These are phyloP conservation scores for Lasiodiplodia theobromae DNA, from an alignment of 2,329 filamentous ascomycete species.

Conservation along the genomic window DNA sequence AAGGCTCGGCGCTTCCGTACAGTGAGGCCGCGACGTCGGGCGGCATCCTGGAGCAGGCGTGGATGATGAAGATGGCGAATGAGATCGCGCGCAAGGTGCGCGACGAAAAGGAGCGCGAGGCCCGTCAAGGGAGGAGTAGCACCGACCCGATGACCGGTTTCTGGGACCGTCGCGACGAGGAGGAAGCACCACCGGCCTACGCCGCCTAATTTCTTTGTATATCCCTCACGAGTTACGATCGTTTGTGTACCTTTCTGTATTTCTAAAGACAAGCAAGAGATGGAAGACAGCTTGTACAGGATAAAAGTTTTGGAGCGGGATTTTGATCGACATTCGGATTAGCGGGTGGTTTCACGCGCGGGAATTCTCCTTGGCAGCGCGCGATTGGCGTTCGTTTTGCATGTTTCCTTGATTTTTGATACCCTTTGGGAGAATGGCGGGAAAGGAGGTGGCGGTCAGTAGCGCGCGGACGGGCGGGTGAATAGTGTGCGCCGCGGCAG, in stretches of 20 bases:
- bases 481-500: not conserved
- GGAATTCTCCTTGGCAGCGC: constrained; percentile 7
- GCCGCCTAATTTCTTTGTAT: constrained; percentile 36
- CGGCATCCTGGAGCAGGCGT: constrained; percentile 77
- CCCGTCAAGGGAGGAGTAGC: constrained; percentile 15
- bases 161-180: constrained; percentile 38
- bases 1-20: constrained; percentile 30
- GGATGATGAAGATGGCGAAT: constrained; percentile 91
- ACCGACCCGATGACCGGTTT: constrained; percentile 31
- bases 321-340: constrained; percentile 20
- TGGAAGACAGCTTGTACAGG: not conserved
- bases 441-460: constrained; percentile 24
- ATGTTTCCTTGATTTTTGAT: constrained; percentile 26
- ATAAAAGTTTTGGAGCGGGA: constrained; percentile 19
- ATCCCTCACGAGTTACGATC: constrained; percentile 21
- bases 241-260: constrained; percentile 21
- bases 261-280: constrained; percentile 8
- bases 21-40: constrained; percentile 40
- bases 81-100: constrained; percentile 89
- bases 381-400: constrained; percentile 29
- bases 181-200: constrained; percentile 45
- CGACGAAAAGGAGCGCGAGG: constrained; percentile 72
- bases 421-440: constrained; percentile 22
- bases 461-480: constrained; percentile 6
- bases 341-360: constrained; percentile 21